A percentile compares a stretch with the other conserved stretches of the same genome.
These are phyloP conservation scores for Saccharomycopsis crataegensis DNA, from an alignment of 1,139 yeast species.

Conservation along the genomic window DNA sequence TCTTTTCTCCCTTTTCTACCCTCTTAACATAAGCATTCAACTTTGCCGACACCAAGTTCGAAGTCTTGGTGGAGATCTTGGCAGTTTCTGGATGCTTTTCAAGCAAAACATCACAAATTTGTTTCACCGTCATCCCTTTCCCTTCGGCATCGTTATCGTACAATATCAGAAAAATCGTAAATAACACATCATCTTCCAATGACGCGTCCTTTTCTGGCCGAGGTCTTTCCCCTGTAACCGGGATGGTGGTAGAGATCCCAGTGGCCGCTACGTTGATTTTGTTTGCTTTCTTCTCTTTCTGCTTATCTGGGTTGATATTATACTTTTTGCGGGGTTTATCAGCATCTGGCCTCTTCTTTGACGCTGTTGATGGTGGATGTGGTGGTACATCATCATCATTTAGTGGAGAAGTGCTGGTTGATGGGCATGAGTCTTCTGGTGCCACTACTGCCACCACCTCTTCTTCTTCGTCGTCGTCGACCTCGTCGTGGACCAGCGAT, in stretches of 20 bases:
- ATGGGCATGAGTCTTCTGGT: no score
- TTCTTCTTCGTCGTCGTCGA: neutral
- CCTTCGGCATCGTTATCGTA: constrained; percentile 54
- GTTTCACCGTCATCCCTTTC: constrained; percentile 78
- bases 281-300: constrained; percentile 25
- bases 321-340: constrained; percentile 17
- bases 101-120: constrained; percentile 65
- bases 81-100: constrained; percentile 80
- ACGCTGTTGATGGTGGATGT: neutral
- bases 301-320: constrained; percentile 17
- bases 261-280: constrained; percentile 45
- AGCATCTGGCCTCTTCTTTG: neutral
- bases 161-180: constrained; percentile 63
- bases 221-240: constrained; percentile 76
- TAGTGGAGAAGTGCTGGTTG: neutral
- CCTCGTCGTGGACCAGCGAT: neutral
- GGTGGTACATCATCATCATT: neutral
- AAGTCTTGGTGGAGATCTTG: constrained; percentile 68
- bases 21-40: constrained; percentile 77
- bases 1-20: constrained; percentile 70
- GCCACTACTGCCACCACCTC: neutral
- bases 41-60: constrained; percentile 73
- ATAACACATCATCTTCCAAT: constrained; percentile 67
- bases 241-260: constrained; percentile 71
- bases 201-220: constrained; percentile 57